These are phyloP conservation scores for Fragaria ananassa DNA, from an alignment of 306 rosid genomes.

Conservation along the genomic window DNA sequence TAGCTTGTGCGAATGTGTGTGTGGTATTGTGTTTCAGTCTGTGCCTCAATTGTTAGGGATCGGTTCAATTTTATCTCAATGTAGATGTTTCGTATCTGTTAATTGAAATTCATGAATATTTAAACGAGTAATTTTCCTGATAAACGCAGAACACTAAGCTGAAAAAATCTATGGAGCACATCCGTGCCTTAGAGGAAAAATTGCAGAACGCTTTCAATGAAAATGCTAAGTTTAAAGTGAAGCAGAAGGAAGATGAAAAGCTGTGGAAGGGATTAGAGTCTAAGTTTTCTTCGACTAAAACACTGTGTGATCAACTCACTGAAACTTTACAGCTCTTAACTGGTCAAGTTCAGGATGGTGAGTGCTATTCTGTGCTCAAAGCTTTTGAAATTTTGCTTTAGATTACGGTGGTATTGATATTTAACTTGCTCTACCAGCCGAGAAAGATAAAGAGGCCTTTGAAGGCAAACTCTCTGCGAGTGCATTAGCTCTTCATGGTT, in stretches of 20 bases:
- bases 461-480: slow-evolving; percentile 63
- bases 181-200: slow-evolving; percentile 69
- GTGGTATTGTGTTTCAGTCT: neutral
- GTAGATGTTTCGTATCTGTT: slow-evolving; percentile 7
- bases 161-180: slow-evolving; percentile 66
- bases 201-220: slow-evolving; percentile 83
- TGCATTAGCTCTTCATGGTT: slow-evolving; percentile 57
- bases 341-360: slow-evolving; percentile 79
- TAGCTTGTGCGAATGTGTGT: neutral
- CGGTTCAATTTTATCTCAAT: neutral
- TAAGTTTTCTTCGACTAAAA: slow-evolving; percentile 82
- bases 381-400: neutral
- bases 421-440: slow-evolving; percentile 48
- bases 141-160: slow-evolving; percentile 65
- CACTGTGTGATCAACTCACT: slow-evolving; percentile 72
- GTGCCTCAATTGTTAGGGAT: neutral
- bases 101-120: slow-evolving; percentile 7
- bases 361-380: slow-evolving; percentile 8
- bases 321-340: slow-evolving; percentile 77
- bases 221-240: slow-evolving; percentile 82
- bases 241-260: slow-evolving; percentile 91
- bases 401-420: slow-evolving; percentile 1
- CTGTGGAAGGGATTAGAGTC: slow-evolving; percentile 85
- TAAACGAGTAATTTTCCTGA: neutral
- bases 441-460: slow-evolving; percentile 66